phyloP scores from a whole-genome alignment of 148 eudicot genomes.

The Silene latifolia region DNA sequence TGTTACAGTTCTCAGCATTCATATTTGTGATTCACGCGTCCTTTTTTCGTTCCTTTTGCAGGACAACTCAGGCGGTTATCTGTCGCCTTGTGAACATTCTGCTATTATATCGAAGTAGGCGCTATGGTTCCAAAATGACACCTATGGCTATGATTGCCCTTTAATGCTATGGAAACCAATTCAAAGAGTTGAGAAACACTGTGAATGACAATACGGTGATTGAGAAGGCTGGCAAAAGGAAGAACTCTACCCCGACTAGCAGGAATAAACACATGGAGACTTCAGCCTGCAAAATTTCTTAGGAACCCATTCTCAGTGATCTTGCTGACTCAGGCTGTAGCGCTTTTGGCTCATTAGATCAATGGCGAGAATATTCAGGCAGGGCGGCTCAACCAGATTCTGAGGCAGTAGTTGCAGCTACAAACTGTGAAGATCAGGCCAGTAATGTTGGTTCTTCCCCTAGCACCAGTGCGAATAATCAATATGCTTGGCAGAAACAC shows the following conservation, averaged over 20 bases:
- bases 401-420: neutral
- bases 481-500: constrained; percentile 13
- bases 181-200: neutral
- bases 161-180: too few relatives aligned
- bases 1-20: too few relatives aligned
- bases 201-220: constrained; percentile 10
- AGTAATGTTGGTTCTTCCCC: constrained; percentile 21
- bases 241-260: constrained; percentile 12
- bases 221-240: constrained; percentile 15
- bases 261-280: constrained; percentile 20
- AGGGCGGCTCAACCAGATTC: constrained; percentile 16
- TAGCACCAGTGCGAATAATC: neutral
- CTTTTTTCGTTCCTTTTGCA: too few relatives aligned
- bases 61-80: too few relatives aligned
- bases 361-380: constrained; percentile 8
- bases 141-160: too few relatives aligned
- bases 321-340: constrained; percentile 12
- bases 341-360: neutral
- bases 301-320: constrained; percentile 14
- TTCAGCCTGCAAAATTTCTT: constrained; percentile 2
- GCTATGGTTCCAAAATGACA: too few relatives aligned
- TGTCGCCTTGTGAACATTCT: too few relatives aligned
- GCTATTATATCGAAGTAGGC: too few relatives aligned
- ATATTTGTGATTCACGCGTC: too few relatives aligned
- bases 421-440: constrained; percentile 16